Conservation (phyloP, 257 asterid genomes). For the Solanum appendiculatum region DNA sequence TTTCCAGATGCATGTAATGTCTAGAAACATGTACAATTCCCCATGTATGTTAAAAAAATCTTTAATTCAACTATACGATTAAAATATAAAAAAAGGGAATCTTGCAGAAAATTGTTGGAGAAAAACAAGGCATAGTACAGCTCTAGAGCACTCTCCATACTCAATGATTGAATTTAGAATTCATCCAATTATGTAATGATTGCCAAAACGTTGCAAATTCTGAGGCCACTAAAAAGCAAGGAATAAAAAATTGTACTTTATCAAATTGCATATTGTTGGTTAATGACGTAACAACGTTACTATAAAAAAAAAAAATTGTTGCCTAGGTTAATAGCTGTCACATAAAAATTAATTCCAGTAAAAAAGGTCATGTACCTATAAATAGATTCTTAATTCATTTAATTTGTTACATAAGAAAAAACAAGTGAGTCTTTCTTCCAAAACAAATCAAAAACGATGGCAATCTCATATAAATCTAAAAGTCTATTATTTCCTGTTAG, state of each 20-base stretch:
- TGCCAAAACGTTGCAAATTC: constrained; percentile 10
- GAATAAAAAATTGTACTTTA: not conserved
- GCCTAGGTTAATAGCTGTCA: constrained; percentile 21
- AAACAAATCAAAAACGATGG: constrained; percentile 25
- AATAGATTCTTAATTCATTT: not conserved
- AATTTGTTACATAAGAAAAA: not conserved
- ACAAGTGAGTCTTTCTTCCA: not conserved
- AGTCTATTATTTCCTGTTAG: constrained; percentile 31
- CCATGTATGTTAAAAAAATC: not conserved
- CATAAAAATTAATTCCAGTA: constrained; percentile 23
- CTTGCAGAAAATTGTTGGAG: constrained; percentile 4
- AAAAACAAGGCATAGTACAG: not conserved
- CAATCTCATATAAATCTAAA: constrained; percentile 12
- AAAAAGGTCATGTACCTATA: constrained; percentile 21
- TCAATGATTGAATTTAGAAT: not conserved
- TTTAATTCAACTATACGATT: not conserved
- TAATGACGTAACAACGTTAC: constrained; percentile 23
- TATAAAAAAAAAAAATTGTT: constrained; percentile 1
- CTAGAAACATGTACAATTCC: not conserved
- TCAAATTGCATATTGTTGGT: constrained; percentile 23
- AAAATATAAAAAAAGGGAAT: not conserved
- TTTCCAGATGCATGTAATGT: not conserved
- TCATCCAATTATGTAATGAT: not conserved
- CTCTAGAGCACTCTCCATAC: not conserved
- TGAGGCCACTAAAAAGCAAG: constrained; percentile 6